phyloP scores from a whole-genome alignment of 129 eudicot species.

The Ambrosia artemisiifolia region DNA sequence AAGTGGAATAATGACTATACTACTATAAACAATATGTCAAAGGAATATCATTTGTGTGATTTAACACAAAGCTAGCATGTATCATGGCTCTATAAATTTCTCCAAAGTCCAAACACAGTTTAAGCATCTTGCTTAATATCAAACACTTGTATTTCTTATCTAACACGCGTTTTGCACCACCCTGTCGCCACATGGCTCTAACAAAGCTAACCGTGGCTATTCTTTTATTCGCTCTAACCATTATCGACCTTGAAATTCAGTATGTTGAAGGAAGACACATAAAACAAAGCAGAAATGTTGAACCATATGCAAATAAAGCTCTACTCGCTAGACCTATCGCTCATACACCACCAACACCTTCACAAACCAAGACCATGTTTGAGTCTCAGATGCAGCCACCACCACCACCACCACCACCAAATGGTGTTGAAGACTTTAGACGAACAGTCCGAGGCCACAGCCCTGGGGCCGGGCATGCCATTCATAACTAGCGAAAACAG shows the following conservation, averaged over 20 bases:
- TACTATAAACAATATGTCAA: neutral
- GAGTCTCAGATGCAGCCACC: constrained; percentile 16
- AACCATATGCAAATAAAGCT: constrained; percentile 30
- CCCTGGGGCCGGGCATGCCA: constrained; percentile 71
- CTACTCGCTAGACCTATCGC: constrained; percentile 23
- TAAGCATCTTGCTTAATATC: constrained; percentile 21
- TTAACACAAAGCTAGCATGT: constrained; percentile 21
- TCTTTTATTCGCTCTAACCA: constrained; percentile 35
- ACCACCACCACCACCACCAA: constrained; percentile 17
- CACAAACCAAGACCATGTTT: constrained; percentile 4
- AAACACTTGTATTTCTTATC: neutral
- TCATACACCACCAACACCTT: constrained; percentile 32
- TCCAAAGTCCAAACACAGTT: neutral
- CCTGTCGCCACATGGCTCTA: constrained; percentile 36
- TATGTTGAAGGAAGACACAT: constrained; percentile 42
- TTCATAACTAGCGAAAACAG: constrained; percentile 36
- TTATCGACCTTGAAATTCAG: constrained; percentile 32
- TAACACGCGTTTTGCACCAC: neutral
- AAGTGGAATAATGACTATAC: constrained; percentile 6
- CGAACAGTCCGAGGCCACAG: constrained; percentile 80
- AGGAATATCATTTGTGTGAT: constrained; percentile 25
- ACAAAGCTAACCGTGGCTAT: constrained; percentile 32
- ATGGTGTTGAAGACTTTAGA: constrained; percentile 51
- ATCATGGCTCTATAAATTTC: constrained; percentile 20
- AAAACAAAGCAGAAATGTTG: constrained; percentile 11